Base-by-base conservation (phyloP, 2,329 filamentous ascomycete genomes). In the Fulvia fulva region DNA sequence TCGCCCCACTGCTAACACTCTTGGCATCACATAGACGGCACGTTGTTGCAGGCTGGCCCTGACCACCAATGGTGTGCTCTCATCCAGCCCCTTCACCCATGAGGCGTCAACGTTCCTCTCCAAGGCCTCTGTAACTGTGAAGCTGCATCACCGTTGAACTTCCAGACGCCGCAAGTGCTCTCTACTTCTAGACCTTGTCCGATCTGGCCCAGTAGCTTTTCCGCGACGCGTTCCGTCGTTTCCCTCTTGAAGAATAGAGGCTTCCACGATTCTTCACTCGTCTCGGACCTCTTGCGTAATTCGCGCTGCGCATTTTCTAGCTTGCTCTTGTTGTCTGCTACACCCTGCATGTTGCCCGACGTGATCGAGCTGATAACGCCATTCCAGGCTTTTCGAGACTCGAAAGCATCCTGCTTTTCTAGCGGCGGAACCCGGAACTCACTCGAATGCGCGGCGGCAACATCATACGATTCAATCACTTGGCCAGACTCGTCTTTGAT, bases 111-210 rank as follows among this genome's bases (percentile, higher is more conserved):
- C 3, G 58, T 41, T 1, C 62, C 64, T 57, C 70, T 63, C 66
- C 67, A 72, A n/a, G 69, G 70, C 46, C 66, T 63, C 51, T 68
- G 55, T 45, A 68, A 41, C 6, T 50, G 57, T 46, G 54, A 60
- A 7, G 76, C 80, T 64, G 78, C 80, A 56, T 76, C 70, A 55
- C 76, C 70, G 73, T 88, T 83, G 70, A 87, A 89, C 60, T 81
- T 77, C 87, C 87, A 90, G 32, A 89, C 78, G 0, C 87, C 87
- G 56, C 82, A 82, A 1, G 87, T 89, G 73, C 85, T 84, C 47
- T 82, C 80, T 37, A 79, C 75, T 58, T 88, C 85, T 23, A 84
- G 66, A 22, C 41, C 52, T 59, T 67, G 47, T 8, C 66, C 69
- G 61, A 77, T 71, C 61, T 77, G 64, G 37, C 55, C 56, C 47